Evolutionary conservation across 2,329 filamentous ascomycete genomes (phyloP), one percentile per base, ranked within the genome.

Genomic region (Fusarium tupiense): DNA sequence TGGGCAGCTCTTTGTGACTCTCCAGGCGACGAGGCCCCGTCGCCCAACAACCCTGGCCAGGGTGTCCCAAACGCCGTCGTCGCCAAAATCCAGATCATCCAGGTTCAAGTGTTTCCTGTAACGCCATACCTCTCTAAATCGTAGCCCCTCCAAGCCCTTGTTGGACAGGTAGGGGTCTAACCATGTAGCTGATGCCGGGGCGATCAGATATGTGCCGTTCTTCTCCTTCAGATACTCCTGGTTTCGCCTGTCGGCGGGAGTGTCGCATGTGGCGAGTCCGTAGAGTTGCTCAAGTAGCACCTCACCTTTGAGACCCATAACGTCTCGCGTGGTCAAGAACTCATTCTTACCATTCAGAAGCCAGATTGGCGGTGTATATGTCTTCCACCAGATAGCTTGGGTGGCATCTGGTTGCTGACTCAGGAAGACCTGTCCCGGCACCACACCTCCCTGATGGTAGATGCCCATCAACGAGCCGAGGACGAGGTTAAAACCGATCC

Each of bases 371-470:
- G 93, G 93, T 80, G 91, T 93, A 80, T 95, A 95, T 3, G 93
- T 95, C 81, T 95, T 95, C 93, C 93, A 96, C 93, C 93, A 96
- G 58, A 93, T 86, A 8, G 91, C 92, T 40, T 92, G 87, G 4
- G 90, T 91, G 14, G 92, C 90, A 72, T 92, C 91, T 9, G 89
- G 87, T 73, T 93, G 91, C 62, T 89, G 89, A 78, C 91, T 92
- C 78, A 96, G 86, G 79, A 94, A 94, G 2, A 93, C 90, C 78
- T 96, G 93, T 12, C 90, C 91, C 1, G 93, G 92, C 3, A 96
- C 88, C 33, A 95, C 89, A 49, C 93, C 93, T 35, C 92, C 93
- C 83, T 96, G 93, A 81, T 96, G 93, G 79, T 94, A 96, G 8
- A 90, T 85, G n/a, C 93, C 93, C 92, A 95, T 95, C 53, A 96